phyloP scores from a whole-genome alignment of 2,329 filamentous ascomycete genomes.

The Talaromyces verruculosus region DNA sequence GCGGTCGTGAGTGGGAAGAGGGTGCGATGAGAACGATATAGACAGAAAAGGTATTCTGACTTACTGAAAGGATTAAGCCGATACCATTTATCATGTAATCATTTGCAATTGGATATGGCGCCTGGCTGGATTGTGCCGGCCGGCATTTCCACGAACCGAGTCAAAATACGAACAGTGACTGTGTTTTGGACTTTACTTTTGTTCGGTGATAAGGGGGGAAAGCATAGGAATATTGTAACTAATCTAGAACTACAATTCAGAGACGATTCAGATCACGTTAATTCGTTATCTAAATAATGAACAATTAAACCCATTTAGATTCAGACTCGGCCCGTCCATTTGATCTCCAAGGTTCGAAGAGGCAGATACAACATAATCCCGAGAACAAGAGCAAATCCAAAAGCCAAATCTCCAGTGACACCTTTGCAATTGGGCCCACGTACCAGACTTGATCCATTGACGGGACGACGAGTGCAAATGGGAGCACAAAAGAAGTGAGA shows the following conservation, averaged over 20 bases:
- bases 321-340: constrained; percentile 37
- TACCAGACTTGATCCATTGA: constrained; percentile 74
- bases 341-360: constrained; percentile 53
- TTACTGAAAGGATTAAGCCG: neutral
- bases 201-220: neutral
- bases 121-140: neutral
- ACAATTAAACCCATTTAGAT: neutral
- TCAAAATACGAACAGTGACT: neutral
- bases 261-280: neutral
- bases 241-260: neutral
- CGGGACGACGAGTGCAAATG: constrained; percentile 63
- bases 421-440: constrained; percentile 64
- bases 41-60: neutral
- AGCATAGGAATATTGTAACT: neutral
- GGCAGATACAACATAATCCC: constrained; percentile 53
- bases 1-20: neutral
- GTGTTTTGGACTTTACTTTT: neutral
- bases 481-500: constrained; percentile 61
- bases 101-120: neutral
- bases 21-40: neutral
- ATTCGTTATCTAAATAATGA: neutral
- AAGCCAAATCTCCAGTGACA: constrained; percentile 63
- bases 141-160: neutral
- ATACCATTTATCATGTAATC: neutral
- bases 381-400: constrained; percentile 67